Evolutionary conservation across 768 basidiomycete genomes (phyloP).

Genomic region (Suillus hirtellus): DNA sequence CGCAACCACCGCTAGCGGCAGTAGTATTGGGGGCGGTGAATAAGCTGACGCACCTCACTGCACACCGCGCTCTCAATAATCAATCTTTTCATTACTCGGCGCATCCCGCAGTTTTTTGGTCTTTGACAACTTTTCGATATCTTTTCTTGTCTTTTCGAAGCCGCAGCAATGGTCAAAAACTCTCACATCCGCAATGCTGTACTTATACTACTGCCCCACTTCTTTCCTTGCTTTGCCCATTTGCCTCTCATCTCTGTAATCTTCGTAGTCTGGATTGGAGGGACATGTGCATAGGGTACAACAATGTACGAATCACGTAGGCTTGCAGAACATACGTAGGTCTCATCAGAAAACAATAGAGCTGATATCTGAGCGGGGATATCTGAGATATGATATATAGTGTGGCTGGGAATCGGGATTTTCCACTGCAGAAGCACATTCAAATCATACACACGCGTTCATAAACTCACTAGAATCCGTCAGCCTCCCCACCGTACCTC

Average conservation of each 20-base stretch:
- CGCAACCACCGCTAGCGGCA: slow-evolving; percentile 39
- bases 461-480: slow-evolving; percentile 41
- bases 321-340: not conserved
- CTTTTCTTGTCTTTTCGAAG: not conserved
- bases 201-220: not conserved
- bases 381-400: not conserved
- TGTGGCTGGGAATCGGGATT: not conserved
- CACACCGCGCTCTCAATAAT: not conserved
- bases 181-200: not conserved
- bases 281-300: not conserved
- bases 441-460: not conserved
- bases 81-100: not conserved
- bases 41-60: slow-evolving; percentile 8
- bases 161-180: not conserved
- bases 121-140: not conserved
- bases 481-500: slow-evolving; percentile 69
- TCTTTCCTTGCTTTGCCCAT: not conserved
- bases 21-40: slow-evolving; percentile 28
- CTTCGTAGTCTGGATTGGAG: not conserved
- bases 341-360: not conserved
- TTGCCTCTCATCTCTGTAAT: not conserved
- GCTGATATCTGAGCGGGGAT: not conserved
- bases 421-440: not conserved
- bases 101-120: not conserved
- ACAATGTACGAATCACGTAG: not conserved